Evolutionary conservation across 2,329 filamentous ascomycete species (phyloP), one percentile per base, ranked within the genome.

Genomic region (Talaromyces rugulosus): DNA sequence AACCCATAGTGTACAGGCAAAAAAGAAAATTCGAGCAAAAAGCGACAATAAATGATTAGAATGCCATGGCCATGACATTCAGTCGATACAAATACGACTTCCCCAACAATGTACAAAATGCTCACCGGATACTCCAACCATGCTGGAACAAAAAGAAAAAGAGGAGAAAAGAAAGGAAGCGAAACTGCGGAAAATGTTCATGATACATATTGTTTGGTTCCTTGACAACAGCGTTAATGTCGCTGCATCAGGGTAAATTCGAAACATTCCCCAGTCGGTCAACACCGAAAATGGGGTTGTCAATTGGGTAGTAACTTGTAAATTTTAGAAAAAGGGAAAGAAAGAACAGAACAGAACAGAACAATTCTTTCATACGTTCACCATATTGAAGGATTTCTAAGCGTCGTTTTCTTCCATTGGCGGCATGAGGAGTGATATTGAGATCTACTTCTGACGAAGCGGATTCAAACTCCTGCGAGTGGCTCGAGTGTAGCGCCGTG

Each of bases 401-500:
- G n/a, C 42, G 42, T 7, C 42, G 42, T 47, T 23, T 23, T 23
- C 23, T 6, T n/a, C 14, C 5, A 47, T 47, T n/a, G 6, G 42
- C 12, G 5, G 6, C 7, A 47, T n/a, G 18, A 47, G 5, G 18
- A 47, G 23, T 47, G 18, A 47, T n/a, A 23, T 7, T n/a, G 50
- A 1, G 12, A 31, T 27, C 74, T 66, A 76, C 70, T 75, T 75
- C 70, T 74, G 71, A 50, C 75, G 69, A 56, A 76, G 65, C 27
- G 73, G 69, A 44, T 70, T 69, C 53, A 71, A 71, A 50, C 69
- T 70, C 36, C 71, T 68, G 47, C 74, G 70, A 57, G 67, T 75
- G 14, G 74, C 70, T 55, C 76, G 68, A 12, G 73, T 77, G 62
- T 69, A 69, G 47, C 74, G 72, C 44, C 71, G 70, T 51, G 73